Evolutionary conservation across 306 rosid species (phyloP).

Genomic region (Castanospermum australe): DNA sequence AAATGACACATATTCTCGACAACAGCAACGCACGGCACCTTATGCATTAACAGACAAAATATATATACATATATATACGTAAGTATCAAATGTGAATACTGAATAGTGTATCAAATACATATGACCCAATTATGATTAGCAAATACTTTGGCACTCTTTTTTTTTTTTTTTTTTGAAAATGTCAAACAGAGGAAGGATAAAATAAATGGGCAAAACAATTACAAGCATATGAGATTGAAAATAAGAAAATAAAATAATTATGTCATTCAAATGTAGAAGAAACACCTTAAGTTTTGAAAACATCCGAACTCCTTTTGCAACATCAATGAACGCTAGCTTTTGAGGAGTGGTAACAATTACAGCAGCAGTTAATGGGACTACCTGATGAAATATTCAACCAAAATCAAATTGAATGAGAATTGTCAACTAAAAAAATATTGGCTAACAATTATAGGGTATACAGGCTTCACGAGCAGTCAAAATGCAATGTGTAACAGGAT

Average conservation of each 20-base stretch:
- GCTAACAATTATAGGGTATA: conserved; percentile 6
- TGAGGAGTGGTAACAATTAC: conserved; percentile 97
- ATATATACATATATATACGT: not conserved
- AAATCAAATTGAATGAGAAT: conserved; percentile 16
- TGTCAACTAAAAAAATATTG: not conserved
- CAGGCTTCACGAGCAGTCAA: not conserved
- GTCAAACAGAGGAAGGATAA: not conserved
- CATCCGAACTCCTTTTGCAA: conserved; percentile 99
- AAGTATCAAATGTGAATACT: conserved; percentile 20
- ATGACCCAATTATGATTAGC: not conserved
- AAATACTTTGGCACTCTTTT: not conserved
- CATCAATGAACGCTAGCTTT: conserved; percentile 95
- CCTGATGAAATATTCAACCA: conserved; percentile 49
- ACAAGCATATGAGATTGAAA: not conserved
- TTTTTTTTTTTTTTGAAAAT: not conserved
- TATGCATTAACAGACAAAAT: conserved; percentile 27
- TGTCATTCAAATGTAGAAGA: conserved; percentile 21
- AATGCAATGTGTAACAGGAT: not conserved
- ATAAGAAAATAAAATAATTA: not conserved
- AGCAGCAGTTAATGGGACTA: conserved; percentile 93
- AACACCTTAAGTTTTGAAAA: conserved; percentile 94
- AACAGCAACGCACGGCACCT: conserved; percentile 98
- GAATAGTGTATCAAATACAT: not conserved
- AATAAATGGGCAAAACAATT: not conserved
- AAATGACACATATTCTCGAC: conserved; percentile 99